These are phyloP conservation scores for Pythium volutum DNA, from an alignment of 352 stramenopile species.

Conservation along the genomic window DNA sequence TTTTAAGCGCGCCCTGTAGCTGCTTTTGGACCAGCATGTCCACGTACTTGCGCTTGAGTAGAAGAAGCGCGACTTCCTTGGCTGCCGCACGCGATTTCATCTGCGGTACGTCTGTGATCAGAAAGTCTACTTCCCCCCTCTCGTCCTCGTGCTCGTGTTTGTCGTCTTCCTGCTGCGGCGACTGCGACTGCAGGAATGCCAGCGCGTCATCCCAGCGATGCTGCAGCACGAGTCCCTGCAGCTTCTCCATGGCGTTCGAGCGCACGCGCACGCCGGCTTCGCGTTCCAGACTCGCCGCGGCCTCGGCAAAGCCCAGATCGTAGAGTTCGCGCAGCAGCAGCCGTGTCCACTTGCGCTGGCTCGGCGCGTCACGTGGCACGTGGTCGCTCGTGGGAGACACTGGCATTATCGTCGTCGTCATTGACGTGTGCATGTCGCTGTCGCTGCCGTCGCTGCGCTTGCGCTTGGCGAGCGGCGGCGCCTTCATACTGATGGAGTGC, in stretches of 20 bases:
- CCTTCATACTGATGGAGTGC: neutral
- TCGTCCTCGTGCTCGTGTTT: no score
- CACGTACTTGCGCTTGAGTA: slow-evolving; percentile 71
- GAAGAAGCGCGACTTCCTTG: slow-evolving; percentile 41
- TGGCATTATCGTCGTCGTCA: no score
- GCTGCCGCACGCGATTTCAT: slow-evolving; percentile 48
- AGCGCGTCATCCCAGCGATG: slow-evolving; percentile 59
- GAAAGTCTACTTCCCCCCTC: neutral
- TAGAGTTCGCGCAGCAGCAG: slow-evolving; percentile 74
- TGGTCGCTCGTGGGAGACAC: neutral
- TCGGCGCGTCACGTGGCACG: slow-evolving; percentile 17
- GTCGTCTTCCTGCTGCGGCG: neutral
- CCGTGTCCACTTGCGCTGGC: slow-evolving; percentile 60
- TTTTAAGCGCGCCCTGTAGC: slow-evolving; percentile 38
- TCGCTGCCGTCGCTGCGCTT: slow-evolving; percentile 19
- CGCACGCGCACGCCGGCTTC: slow-evolving; percentile 57
- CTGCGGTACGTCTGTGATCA: slow-evolving; percentile 1
- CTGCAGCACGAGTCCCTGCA: slow-evolving; percentile 39
- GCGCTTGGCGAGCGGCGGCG: slow-evolving; percentile 21
- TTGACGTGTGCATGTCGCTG: neutral
- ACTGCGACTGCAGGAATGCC: slow-evolving; percentile 27
- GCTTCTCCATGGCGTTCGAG: slow-evolving; percentile 47
- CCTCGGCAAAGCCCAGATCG: slow-evolving; percentile 49
- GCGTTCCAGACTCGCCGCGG: slow-evolving; percentile 46
- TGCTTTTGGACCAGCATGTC: slow-evolving; percentile 42